Conservation (phyloP, 371 early-diverging fungal genomes). For the Rhizopus sp. region DNA sequence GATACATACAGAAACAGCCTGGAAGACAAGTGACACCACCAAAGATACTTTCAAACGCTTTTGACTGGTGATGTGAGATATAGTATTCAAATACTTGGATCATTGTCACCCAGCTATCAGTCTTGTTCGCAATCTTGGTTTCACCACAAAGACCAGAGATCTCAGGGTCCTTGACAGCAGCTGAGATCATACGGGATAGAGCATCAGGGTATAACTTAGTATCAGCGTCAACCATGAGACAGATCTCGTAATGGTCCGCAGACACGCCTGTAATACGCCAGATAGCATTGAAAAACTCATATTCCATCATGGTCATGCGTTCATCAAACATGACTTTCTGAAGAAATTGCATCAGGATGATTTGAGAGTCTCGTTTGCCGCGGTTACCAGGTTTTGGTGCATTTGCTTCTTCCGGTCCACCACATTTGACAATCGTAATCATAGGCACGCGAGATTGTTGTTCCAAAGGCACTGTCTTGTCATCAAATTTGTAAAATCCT, state of each 20-base stretch:
- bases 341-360: slow-evolving; percentile 97
- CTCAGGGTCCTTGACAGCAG: slow-evolving; percentile 74
- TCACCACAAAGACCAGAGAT: slow-evolving; percentile 87
- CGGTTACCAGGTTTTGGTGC: slow-evolving; percentile 86
- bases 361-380: slow-evolving; percentile 98
- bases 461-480: slow-evolving; percentile 51
- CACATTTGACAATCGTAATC: slow-evolving; percentile 69
- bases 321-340: slow-evolving; percentile 93
- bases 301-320: slow-evolving; percentile 94
- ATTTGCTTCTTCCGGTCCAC: slow-evolving; percentile 10
- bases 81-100: slow-evolving; percentile 66
- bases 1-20: slow-evolving; percentile 95
- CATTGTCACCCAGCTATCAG: slow-evolving; percentile 82
- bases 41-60: slow-evolving; percentile 95
- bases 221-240: slow-evolving; percentile 98
- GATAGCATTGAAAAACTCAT: slow-evolving; percentile 90
- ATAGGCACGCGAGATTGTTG: slow-evolving; percentile 75
- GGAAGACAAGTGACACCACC: slow-evolving; percentile 97
- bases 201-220: slow-evolving; percentile 85
- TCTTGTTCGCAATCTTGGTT: slow-evolving; percentile 89
- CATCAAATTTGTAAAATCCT: slow-evolving; percentile 81
- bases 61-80: slow-evolving; percentile 91
- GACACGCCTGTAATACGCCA: slow-evolving; percentile 79
- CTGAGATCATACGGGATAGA: slow-evolving; percentile 70
- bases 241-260: slow-evolving; percentile 83